Conservation (phyloP, 2,329 filamentous ascomycete genomes). For the Talaromyces islandicus region DNA sequence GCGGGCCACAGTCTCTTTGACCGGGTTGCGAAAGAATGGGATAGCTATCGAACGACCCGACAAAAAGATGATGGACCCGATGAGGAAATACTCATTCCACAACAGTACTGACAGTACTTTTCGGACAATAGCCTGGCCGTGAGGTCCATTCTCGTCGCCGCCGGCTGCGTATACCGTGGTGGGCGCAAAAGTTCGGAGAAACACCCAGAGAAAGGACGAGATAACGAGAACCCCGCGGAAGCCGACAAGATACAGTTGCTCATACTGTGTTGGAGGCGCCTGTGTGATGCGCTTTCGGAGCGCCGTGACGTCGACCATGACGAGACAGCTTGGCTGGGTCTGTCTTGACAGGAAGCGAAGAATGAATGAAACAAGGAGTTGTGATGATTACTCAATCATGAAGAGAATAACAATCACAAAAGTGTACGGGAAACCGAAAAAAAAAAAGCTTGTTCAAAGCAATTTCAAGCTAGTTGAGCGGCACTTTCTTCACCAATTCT, state of each 20-base stretch:
- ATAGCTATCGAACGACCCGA: slow-evolving; percentile 39
- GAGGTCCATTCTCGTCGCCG: slow-evolving; percentile 27
- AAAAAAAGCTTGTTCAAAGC: not conserved
- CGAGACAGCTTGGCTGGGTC: not conserved
- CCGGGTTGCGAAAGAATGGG: slow-evolving; percentile 35
- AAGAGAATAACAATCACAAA: not conserved
- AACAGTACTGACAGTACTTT: slow-evolving; percentile 41
- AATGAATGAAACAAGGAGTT: not conserved
- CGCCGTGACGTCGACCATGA: not conserved
- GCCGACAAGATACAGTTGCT: slow-evolving; percentile 17
- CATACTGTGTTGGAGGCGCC: slow-evolving; percentile 30
- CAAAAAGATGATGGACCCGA: slow-evolving; percentile 42
- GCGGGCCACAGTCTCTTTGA: slow-evolving; percentile 29
- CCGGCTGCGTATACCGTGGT: slow-evolving; percentile 31
- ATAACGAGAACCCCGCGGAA: slow-evolving; percentile 30
- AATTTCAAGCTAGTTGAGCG: not conserved
- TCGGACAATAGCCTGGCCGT: slow-evolving; percentile 37
- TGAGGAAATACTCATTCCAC: slow-evolving; percentile 42
- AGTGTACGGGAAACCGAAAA: not conserved
- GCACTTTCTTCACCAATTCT: not conserved
- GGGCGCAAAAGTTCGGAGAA: slow-evolving; percentile 42
- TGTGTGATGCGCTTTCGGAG: slow-evolving; percentile 6
- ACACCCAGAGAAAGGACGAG: slow-evolving; percentile 40
- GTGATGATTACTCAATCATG: not conserved
- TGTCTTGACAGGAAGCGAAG: not conserved